Conservation (phyloP, 306 rosid genomes). For the Potentilla sterilis region DNA sequence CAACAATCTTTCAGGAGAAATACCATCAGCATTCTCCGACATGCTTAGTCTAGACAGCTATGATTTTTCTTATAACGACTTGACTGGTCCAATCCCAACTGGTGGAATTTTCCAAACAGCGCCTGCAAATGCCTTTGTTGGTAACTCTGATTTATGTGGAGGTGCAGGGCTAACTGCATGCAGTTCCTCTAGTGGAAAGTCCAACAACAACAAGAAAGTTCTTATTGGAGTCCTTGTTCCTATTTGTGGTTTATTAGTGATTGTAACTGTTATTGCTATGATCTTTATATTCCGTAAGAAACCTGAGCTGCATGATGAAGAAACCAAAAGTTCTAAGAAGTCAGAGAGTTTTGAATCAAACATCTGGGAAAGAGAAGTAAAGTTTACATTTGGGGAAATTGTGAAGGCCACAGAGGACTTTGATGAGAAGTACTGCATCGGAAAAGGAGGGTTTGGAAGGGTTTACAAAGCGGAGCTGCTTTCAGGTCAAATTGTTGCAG, state of each 20-base stretch:
- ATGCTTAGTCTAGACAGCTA: conserved; percentile 42
- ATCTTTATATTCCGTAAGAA: conserved; percentile 12
- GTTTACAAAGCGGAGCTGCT: conserved; percentile 51
- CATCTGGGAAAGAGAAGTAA: conserved; percentile 51
- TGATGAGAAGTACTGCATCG: conserved; percentile 54
- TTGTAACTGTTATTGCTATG: conserved; percentile 23
- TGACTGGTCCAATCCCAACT: conserved; percentile 52
- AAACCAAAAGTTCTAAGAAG: conserved; percentile 19
- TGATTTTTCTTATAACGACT: conserved; percentile 61
- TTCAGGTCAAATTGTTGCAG: conserved; percentile 51
- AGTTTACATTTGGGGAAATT: conserved; percentile 51
- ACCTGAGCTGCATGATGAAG: conserved; percentile 26
- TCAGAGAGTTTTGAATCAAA: conserved; percentile 6
- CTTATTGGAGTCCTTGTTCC: conserved; percentile 49
- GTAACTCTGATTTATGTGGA: conserved; percentile 61
- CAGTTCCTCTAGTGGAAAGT: conserved; percentile 9
- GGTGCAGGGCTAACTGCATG: conserved; percentile 39
- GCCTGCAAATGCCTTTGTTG: conserved; percentile 41
- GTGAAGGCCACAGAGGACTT: conserved; percentile 57
- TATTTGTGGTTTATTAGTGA: conserved; percentile 31
- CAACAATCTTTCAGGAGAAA: conserved; percentile 52
- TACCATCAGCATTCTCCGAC: conserved; percentile 39
- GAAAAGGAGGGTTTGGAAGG: conserved; percentile 71
- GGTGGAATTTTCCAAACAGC: conserved; percentile 32
- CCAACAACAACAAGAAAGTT: conserved; percentile 19